Evolutionary conservation across 805 yeast genomes (phyloP).

Genomic region (Kurtzmaniella cleridarum): DNA sequence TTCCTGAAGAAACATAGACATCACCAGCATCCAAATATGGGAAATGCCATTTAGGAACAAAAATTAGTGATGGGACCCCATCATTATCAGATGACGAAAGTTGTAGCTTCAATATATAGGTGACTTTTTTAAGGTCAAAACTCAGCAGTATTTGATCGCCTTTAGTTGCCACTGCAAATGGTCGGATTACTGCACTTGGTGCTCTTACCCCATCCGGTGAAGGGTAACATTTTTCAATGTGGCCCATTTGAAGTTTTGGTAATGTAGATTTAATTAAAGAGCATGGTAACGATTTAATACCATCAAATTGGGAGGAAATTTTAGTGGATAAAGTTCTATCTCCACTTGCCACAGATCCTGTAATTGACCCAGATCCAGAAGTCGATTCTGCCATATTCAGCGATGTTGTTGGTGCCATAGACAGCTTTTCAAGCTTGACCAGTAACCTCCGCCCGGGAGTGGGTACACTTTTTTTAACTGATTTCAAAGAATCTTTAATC

Average conservation of each 20-base stretch:
- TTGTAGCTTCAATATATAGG: constrained; percentile 45
- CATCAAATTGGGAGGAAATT: too few relatives aligned
- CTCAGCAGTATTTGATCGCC: constrained; percentile 54
- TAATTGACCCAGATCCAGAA: not conserved
- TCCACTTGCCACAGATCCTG: too few relatives aligned
- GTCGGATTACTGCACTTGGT: constrained; percentile 68
- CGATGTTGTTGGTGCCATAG: not conserved
- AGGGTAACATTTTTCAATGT: constrained; percentile 30
- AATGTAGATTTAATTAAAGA: constrained; percentile 18
- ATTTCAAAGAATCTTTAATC: too few relatives aligned
- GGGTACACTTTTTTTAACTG: not conserved
- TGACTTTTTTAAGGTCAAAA: constrained; percentile 49
- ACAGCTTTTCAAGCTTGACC: not conserved
- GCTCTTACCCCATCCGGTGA: constrained; percentile 68
- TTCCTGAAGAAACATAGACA: constrained; percentile 52
- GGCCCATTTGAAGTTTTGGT: constrained; percentile 19
- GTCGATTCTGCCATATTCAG: not conserved
- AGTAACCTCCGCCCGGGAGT: not conserved
- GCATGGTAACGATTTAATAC: constrained; percentile 9
- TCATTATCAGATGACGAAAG: constrained; percentile 10
- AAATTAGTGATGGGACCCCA: constrained; percentile 51
- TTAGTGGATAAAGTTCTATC: too few relatives aligned
- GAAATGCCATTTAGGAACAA: constrained; percentile 70
- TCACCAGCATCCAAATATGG: constrained; percentile 42
- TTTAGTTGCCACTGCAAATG: constrained; percentile 59